Conservation (phyloP, 2,329 filamentous ascomycete species). For the Colletotrichum sp. region DNA sequence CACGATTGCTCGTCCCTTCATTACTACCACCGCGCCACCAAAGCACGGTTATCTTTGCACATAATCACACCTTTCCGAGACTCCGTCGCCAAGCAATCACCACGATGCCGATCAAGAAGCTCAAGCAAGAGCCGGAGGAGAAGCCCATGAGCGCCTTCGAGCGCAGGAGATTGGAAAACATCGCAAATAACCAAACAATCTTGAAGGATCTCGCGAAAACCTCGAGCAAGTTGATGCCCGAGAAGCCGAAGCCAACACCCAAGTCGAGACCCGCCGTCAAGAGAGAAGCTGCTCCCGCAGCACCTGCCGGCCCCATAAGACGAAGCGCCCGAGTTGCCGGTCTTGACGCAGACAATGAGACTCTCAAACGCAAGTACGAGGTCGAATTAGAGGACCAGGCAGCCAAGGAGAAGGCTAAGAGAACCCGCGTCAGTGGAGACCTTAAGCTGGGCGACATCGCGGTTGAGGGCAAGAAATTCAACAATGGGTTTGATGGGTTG, state of each 20-base stretch:
- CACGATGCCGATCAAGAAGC: slow-evolving; percentile 50
- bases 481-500: slow-evolving; percentile 69
- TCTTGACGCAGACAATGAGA: slow-evolving; percentile 50
- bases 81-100: slow-evolving; percentile 1
- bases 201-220: slow-evolving; percentile 77
- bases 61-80: background rate
- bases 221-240: slow-evolving; percentile 71
- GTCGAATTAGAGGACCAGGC: slow-evolving; percentile 50
- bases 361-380: slow-evolving; percentile 54
- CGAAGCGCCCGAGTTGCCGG: slow-evolving; percentile 64
- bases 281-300: slow-evolving; percentile 36
- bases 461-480: slow-evolving; percentile 80
- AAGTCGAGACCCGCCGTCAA: slow-evolving; percentile 44
- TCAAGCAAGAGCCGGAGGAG: slow-evolving; percentile 43
- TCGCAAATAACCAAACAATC: slow-evolving; percentile 81
- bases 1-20: background rate
- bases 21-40: accelerated
- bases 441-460: slow-evolving; percentile 78
- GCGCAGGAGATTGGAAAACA: slow-evolving; percentile 82
- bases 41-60: background rate
- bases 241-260: slow-evolving; percentile 54
- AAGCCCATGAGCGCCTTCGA: slow-evolving; percentile 81
- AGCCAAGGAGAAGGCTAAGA: slow-evolving; percentile 60
- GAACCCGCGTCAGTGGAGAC: slow-evolving; percentile 54
- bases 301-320: slow-evolving; percentile 50